Base-by-base conservation (phyloP, 1,284 basidiomycete species). In the Melampsora abietis-canadensis region DNA sequence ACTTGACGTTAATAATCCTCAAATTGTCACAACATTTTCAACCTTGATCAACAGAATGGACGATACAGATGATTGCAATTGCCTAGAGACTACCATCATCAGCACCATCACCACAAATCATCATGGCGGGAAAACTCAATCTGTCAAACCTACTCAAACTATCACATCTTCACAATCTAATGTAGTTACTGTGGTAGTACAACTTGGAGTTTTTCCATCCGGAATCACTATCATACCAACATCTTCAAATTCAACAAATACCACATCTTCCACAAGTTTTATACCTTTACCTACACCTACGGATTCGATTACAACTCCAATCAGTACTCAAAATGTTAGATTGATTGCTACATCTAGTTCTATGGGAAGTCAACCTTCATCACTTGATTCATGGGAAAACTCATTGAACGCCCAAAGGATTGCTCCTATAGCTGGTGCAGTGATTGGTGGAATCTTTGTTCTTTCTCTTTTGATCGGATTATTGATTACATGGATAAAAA, bases 111-210 rank as follows among this genome's bases (percentile, higher is more conserved):
- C 51, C 51, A 30, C 21, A n/a, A 57, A n/a, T 57, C 17, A 30
- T 21, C 51, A 57, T 27, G 12, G 14, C 27, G 51, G 51, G 21
- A 57, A 57, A 57, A 57, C 21, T 57, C 51, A 57, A 57, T n/a
- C 51, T 57, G 51, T 57, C 21, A 21, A 21, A 57, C 19, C 51
- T 10, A 57, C 51, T 10, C 51, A 57, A 57, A 57, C 51, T 4
- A 24, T 21, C 27, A 57, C 51, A 30, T 24, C 51, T 27, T 57
- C 51, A 57, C 51, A 57, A 57, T n/a, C n/a, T 57, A 57, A 57
- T 57, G 12, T 57, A 21, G 51, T 57, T 21, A 57, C 51, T 15
- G 51, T 57, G 12, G 51, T 57, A 21, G 51, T 57, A 15, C 51
- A 57, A n/a, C 21, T 57, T 57, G 51, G 51, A 21, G 21, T 57